Conservation (phyloP, 2,329 filamentous ascomycete species). For the Cadophora luteo-olivacea region DNA sequence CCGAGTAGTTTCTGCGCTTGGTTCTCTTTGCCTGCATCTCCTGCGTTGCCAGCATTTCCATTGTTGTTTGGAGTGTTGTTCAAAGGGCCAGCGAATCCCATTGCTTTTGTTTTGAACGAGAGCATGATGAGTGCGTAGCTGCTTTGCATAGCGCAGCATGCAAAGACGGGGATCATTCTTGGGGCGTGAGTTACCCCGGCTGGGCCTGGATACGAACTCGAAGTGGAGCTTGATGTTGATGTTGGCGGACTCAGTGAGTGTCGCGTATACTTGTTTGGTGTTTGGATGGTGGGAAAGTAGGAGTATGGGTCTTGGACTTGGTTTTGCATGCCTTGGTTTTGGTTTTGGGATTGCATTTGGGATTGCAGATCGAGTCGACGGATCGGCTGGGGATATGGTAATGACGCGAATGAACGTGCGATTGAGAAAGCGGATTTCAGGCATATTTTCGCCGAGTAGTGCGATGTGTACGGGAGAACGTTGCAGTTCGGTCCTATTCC, state of each 20-base stretch:
- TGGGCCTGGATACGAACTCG: background rate
- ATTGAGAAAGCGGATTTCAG: slow-evolving; percentile 57
- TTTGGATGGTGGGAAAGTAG: slow-evolving; percentile 22
- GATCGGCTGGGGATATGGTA: slow-evolving; percentile 50
- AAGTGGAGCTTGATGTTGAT: background rate
- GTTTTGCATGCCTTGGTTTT: background rate
- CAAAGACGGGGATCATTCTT: slow-evolving; percentile 45
- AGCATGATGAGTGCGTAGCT: slow-evolving; percentile 47
- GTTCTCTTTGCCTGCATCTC: slow-evolving; percentile 16
- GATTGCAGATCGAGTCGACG: background rate
- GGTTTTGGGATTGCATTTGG: background rate
- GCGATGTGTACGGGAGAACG: slow-evolving; percentile 52
- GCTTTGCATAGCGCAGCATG: slow-evolving; percentile 46
- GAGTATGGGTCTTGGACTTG: slow-evolving; percentile 17
- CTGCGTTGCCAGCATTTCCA: background rate
- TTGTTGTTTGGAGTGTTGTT: background rate
- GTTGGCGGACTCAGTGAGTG: background rate
- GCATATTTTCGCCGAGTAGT: slow-evolving; percentile 56
- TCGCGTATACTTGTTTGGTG: background rate
- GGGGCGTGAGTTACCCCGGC: slow-evolving; percentile 25
- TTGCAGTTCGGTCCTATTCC: slow-evolving; percentile 21
- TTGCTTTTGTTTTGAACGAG: slow-evolving; percentile 34
- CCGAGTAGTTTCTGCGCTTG: slow-evolving; percentile 29
- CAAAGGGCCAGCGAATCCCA: slow-evolving; percentile 27
- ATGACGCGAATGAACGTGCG: slow-evolving; percentile 51